Evolutionary conservation across 306 rosid species (phyloP).

Genomic region (Myrica gale): DNA sequence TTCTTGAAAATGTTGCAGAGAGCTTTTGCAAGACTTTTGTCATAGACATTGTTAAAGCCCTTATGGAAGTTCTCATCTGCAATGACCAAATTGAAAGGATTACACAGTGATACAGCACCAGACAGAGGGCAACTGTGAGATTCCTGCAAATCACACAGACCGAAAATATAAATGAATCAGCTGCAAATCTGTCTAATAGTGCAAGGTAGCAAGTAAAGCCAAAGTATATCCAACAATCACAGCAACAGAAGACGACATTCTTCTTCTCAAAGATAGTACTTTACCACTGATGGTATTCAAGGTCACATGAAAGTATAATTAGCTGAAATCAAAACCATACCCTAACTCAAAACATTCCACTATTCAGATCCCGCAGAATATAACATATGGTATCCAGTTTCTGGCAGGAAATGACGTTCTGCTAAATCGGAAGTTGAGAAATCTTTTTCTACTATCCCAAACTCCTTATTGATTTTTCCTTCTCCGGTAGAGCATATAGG

Average conservation of each 20-base stretch:
- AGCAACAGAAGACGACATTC: not conserved
- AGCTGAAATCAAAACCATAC: not conserved
- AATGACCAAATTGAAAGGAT: slow-evolving; percentile 85
- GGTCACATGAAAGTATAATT: not conserved
- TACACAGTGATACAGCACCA: slow-evolving; percentile 95
- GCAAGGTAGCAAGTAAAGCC: slow-evolving; percentile 5
- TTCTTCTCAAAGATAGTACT: not conserved
- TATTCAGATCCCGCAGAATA: not conserved
- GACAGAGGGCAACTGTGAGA: slow-evolving; percentile 60
- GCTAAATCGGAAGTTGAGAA: not conserved
- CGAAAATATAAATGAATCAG: slow-evolving; percentile 18
- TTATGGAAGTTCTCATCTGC: slow-evolving; percentile 88
- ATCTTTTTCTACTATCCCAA: not conserved
- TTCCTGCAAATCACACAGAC: slow-evolving; percentile 57
- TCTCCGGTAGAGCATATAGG: too few relatives aligned
- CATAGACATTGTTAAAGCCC: slow-evolving; percentile 81
- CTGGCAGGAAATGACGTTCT: not conserved
- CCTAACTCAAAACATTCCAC: slow-evolving; percentile 2
- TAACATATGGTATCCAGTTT: not conserved
- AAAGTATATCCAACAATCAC: slow-evolving; percentile 6
- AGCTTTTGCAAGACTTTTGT: slow-evolving; percentile 68
- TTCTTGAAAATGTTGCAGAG: slow-evolving; percentile 68
- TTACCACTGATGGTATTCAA: not conserved
- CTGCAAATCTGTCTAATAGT: slow-evolving; percentile 12
- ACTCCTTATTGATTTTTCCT: slow-evolving; percentile 6